These are phyloP conservation scores for Orbilia blumenaviensis DNA, from an alignment of 2,329 filamentous ascomycete species.

Conservation along the genomic window DNA sequence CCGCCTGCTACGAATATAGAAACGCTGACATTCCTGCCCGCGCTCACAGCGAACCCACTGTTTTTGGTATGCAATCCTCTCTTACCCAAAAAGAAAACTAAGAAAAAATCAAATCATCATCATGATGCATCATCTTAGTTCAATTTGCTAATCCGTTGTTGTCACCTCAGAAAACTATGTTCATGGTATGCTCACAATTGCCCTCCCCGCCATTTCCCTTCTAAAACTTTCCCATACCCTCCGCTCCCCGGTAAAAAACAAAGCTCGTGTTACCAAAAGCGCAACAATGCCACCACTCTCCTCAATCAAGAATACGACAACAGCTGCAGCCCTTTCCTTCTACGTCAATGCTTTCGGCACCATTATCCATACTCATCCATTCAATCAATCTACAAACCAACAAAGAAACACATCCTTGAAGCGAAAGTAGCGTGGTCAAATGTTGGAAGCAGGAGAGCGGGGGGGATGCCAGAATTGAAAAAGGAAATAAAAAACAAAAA, in stretches of 20 bases:
- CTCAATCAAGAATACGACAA: constrained; percentile 13
- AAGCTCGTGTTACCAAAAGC: constrained; percentile 44
- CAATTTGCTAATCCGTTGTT: constrained; percentile 19
- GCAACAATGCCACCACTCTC: constrained; percentile 14
- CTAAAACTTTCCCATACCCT: too few species aligned
- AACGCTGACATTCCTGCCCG: constrained; percentile 23
- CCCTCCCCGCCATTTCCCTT: neutral
- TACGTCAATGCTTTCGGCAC: neutral
- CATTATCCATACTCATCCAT: neutral
- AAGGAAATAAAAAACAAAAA: neutral
- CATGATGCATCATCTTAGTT: too few species aligned
- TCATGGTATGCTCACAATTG: constrained; percentile 72
- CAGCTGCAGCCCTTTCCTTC: neutral
- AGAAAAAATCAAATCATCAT: too few species aligned
- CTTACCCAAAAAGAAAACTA: too few species aligned
- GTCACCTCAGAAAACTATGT: constrained; percentile 93
- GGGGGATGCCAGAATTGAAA: neutral
- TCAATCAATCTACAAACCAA: constrained; percentile 21
- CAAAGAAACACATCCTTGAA: constrained; percentile 23
- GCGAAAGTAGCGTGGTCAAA: neutral
- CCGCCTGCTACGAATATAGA: neutral
- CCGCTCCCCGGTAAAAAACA: too few species aligned
- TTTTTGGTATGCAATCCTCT: constrained; percentile 70
- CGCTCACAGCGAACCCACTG: constrained; percentile 80
- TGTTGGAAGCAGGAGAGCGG: neutral